Evolutionary conservation across 1,284 basidiomycete species (phyloP), one percentile per base, ranked within the genome.

Genomic region (Ceratobasidium sp.): DNA sequence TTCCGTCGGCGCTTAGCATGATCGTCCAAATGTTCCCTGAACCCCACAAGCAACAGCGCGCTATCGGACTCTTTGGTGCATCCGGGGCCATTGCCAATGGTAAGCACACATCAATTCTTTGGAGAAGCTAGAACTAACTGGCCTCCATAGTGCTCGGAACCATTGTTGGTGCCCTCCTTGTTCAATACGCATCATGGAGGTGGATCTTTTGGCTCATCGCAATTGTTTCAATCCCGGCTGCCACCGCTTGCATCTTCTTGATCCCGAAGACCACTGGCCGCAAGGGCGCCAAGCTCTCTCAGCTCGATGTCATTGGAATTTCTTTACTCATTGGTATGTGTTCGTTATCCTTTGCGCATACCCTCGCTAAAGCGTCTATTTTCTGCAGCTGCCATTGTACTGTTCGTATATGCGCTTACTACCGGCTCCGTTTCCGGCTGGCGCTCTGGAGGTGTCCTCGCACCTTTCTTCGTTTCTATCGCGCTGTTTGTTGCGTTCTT

Each of bases 351-450:
- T 23, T 46, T 3, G 14, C 16, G 14, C 26, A 10, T 14, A n/a
- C 58, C 45, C 26, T 45, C 39, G 9, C 58, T 41, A 21, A 36
- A 9, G 43, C 60, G 16, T 62, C 3, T 34, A 21, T 26, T 23
- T n/a, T n/a, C 16, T 23, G 16, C 43, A 81, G 82, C 72, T 43
- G 78, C 81, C 5, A 71, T 82, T 50, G 74, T 82, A 57, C 77
- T 86, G 21, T 85, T 86, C 77, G 83, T 86, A 45, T 85, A 83
- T 74, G 83, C 82, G 1, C 77, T 86, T 32, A 86, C 85, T 1
- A 83, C 83, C 5, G 85, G 84, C 1, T 82, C 84, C 2, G 78
- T 79, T 1, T 73, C 76, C 10, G 84, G 85, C 16, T 87, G 85
- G 85, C 78, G 75, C 0, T 78, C 81, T 0, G 82, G 82, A 0